These are phyloP conservation scores for Globisporangium recalcitrans DNA, from an alignment of 352 stramenopile species.

Conservation along the genomic window DNA sequence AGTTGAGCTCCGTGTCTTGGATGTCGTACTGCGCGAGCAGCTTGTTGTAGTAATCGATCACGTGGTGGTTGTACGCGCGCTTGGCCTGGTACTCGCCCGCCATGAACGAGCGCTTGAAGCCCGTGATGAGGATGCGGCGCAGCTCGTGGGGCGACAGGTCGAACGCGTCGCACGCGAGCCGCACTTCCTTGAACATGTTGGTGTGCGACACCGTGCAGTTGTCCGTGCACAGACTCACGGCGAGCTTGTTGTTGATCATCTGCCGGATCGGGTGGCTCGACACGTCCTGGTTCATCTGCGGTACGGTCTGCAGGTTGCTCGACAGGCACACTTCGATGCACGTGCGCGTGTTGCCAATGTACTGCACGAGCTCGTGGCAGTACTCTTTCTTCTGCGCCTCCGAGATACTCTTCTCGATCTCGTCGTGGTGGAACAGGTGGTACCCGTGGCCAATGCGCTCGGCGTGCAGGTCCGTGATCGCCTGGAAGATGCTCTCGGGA, in stretches of 20 bases:
- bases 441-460: conserved; percentile 84
- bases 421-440: conserved; percentile 74
- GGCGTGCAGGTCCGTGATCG: conserved; percentile 81
- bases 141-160: conserved; percentile 64
- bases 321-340: conserved; percentile 86
- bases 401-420: conserved; percentile 56
- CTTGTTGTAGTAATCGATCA: conserved; percentile 86
- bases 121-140: conserved; percentile 71
- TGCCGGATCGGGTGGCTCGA: conserved; percentile 65
- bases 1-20: conserved; percentile 19
- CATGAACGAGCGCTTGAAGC: conserved; percentile 88
- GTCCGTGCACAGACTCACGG: conserved; percentile 82
- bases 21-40: conserved; percentile 69
- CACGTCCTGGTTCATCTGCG: conserved; percentile 66
- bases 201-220: conserved; percentile 87
- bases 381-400: conserved; percentile 51
- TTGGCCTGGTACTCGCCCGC: conserved; percentile 68
- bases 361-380: conserved; percentile 79
- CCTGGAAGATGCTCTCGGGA: conserved; percentile 83
- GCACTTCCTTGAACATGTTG: conserved; percentile 79
- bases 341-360: conserved; percentile 73
- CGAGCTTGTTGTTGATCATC: conserved; percentile 83
- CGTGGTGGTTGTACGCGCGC: conserved; percentile 76
- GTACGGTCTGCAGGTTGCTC: conserved; percentile 85
- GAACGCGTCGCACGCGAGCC: conserved; percentile 77